Evolutionary conservation across 768 basidiomycete genomes (phyloP).

Genomic region (Boletellus emodensis): DNA sequence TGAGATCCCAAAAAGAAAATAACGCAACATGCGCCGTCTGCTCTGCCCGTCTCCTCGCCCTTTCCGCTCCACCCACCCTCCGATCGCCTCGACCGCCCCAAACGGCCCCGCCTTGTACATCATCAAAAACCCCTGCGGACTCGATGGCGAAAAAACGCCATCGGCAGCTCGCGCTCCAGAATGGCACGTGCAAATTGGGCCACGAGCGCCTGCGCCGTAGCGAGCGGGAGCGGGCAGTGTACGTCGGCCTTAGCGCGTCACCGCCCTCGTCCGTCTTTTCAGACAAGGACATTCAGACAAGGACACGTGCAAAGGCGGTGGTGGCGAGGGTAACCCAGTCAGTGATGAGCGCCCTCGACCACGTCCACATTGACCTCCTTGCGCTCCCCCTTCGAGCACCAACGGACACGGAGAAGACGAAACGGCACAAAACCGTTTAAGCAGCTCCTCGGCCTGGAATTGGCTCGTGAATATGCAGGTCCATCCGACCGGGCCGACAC

Average conservation of each 20-base stretch:
- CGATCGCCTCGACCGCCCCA: slow-evolving; percentile 46
- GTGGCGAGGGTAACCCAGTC: too few species aligned
- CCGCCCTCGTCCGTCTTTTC: slow-evolving; percentile 15
- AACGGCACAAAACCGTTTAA: slow-evolving; percentile 63
- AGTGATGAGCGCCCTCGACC: too few species aligned
- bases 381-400: neutral
- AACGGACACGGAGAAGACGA: neutral
- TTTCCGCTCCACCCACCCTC: slow-evolving; percentile 44
- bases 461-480: slow-evolving; percentile 70
- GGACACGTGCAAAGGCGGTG: too few species aligned
- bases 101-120: slow-evolving; percentile 58
- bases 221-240: slow-evolving; percentile 32
- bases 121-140: slow-evolving; percentile 63
- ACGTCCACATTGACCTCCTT: too few species aligned
- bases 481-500: slow-evolving; percentile 76
- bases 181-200: slow-evolving; percentile 51
- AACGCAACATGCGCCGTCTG: too few species aligned
- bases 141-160: too few species aligned
- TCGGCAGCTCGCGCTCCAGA: slow-evolving; percentile 41
- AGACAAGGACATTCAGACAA: slow-evolving; percentile 3
- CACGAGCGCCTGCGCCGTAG: slow-evolving; percentile 46
- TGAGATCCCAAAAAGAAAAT: too few species aligned
- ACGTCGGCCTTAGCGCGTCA: neutral
- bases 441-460: slow-evolving; percentile 64
- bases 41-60: neutral